These are phyloP conservation scores for Nemania abortiva DNA, from an alignment of 2,329 filamentous ascomycete species.

Conservation along the genomic window DNA sequence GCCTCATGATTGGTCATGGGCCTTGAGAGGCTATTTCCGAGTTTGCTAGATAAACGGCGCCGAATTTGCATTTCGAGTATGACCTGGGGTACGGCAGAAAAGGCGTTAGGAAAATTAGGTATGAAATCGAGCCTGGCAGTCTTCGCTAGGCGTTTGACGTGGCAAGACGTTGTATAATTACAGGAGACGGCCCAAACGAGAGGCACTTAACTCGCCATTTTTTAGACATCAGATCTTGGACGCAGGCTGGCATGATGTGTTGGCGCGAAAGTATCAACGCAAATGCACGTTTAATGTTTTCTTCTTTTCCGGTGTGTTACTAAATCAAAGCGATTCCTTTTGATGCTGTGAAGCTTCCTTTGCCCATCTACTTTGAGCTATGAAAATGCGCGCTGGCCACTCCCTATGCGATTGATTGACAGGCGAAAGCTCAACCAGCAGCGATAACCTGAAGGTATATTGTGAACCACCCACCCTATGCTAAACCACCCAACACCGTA, in stretches of 20 bases:
- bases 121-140: constrained; percentile 5
- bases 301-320: not conserved
- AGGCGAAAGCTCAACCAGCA: constrained; percentile 1
- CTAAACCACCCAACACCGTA: constrained; percentile 22
- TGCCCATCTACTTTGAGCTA: constrained; percentile 17
- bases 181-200: constrained; percentile 6
- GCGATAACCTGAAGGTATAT: not conserved
- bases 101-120: constrained; percentile 35
- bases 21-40: not conserved
- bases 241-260: not conserved
- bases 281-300: constrained; percentile 14
- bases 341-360: constrained; percentile 27
- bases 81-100: constrained; percentile 21
- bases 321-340: constrained; percentile 2
- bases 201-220: not conserved
- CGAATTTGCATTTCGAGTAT: constrained; percentile 29
- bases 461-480: constrained; percentile 7
- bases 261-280: constrained; percentile 1
- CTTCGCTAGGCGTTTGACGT: constrained; percentile 1
- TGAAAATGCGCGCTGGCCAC: constrained; percentile 7
- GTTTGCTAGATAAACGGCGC: constrained; percentile 22
- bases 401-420: constrained; percentile 2
- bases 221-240: constrained; percentile 6
- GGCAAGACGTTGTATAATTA: constrained; percentile 29
- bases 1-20: not conserved